A percentile compares a stretch with the other conserved stretches of the same genome.
phyloP scores from a whole-genome alignment of 1,284 basidiomycete genomes.

The Blastosporella zonata region DNA sequence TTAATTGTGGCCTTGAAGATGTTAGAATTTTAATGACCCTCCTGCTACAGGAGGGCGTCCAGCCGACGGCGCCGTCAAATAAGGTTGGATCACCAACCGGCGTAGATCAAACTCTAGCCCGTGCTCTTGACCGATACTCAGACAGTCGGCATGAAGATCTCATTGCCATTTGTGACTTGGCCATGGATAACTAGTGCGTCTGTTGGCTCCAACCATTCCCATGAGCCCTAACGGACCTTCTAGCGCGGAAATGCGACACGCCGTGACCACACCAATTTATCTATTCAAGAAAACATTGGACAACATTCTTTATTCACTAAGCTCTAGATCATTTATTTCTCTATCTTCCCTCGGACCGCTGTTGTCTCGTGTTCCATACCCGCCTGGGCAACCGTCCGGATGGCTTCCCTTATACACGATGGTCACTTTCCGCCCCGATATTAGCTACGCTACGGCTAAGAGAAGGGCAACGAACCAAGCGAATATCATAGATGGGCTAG shows the following conservation, averaged over 20 bases:
- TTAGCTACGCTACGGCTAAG: slow-evolving; percentile 79
- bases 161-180: slow-evolving; percentile 86
- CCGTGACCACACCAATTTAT: slow-evolving; percentile 82
- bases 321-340: slow-evolving; percentile 43
- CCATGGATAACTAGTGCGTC: slow-evolving; percentile 89
- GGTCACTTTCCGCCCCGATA: slow-evolving; percentile 95
- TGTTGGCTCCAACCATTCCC: slow-evolving; percentile 18
- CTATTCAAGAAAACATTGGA: slow-evolving; percentile 82
- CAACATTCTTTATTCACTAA: slow-evolving; percentile 65
- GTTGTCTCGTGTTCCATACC: slow-evolving; percentile 51
- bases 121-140: slow-evolving; percentile 77
- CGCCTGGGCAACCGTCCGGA: slow-evolving; percentile 53
- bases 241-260: slow-evolving; percentile 93
- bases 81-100: slow-evolving; percentile 35
- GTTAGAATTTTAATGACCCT: slow-evolving; percentile 84
- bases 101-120: slow-evolving; percentile 57
- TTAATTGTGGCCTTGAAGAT: slow-evolving; percentile 98
- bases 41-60: slow-evolving; percentile 68
- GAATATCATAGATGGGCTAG: slow-evolving; percentile 41
- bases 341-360: slow-evolving; percentile 38
- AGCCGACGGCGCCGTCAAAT: slow-evolving; percentile 31
- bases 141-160: slow-evolving; percentile 83
- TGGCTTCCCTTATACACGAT: slow-evolving; percentile 96
- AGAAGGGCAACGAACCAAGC: slow-evolving; percentile 62
- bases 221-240: slow-evolving; percentile 6